Evolutionary conservation across 2,329 filamentous ascomycete genomes (phyloP).

Genomic region (Elsinoe arachidis): DNA sequence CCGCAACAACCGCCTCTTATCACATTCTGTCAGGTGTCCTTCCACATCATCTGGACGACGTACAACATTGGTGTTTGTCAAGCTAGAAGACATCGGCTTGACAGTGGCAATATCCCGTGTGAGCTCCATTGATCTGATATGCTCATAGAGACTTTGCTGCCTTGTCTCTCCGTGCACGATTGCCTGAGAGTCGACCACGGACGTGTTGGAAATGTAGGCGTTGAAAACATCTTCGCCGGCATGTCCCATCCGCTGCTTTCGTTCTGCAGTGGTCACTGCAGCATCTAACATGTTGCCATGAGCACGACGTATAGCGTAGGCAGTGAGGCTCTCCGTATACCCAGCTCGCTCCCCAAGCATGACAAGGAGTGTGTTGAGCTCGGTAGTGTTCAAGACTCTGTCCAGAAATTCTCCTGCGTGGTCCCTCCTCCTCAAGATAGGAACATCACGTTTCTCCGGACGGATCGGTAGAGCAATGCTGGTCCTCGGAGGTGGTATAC

Average conservation of each 20-base stretch:
- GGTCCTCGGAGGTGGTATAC: neutral
- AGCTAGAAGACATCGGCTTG: neutral
- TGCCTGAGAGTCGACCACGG: neutral
- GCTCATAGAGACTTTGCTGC: neutral
- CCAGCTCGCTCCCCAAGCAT: neutral
- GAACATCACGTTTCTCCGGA: neutral
- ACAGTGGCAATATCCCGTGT: neutral
- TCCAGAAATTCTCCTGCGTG: neutral
- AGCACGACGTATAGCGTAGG: neutral
- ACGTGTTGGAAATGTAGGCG: neutral
- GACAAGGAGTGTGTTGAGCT: neutral
- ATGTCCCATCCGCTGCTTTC: neutral
- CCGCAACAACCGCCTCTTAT: neutral
- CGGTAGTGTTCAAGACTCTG: neutral
- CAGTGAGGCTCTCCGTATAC: neutral
- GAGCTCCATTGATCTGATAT: neutral
- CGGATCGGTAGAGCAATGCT: neutral
- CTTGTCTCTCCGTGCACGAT: neutral
- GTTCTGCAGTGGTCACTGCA: neutral
- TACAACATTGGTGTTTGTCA: neutral
- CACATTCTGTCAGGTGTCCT: neutral
- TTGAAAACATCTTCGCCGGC: neutral
- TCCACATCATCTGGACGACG: neutral
- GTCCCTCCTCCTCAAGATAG: neutral
- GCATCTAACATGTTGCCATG: neutral